These are phyloP conservation scores for Penicillium italicum DNA, from an alignment of 2,329 filamentous ascomycete genomes.

Conservation along the genomic window DNA sequence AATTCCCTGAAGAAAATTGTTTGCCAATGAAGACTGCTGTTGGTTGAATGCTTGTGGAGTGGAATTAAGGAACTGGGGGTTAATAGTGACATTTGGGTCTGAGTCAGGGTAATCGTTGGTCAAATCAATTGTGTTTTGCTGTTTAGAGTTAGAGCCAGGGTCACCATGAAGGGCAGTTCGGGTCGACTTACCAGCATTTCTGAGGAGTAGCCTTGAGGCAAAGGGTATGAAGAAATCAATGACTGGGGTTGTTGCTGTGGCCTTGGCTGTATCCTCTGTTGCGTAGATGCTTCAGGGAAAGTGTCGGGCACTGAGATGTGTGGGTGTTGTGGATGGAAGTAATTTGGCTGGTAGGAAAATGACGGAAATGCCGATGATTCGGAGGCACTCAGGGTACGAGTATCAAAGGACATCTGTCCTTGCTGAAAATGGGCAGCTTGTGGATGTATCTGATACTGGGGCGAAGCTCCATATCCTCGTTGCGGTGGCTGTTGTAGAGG, in stretches of 20 bases:
- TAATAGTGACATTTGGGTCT: conserved; percentile 32
- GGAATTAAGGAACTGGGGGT: conserved; percentile 39
- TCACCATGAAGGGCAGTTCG: neutral
- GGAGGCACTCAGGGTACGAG: conserved; percentile 26
- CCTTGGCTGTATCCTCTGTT: conserved; percentile 12
- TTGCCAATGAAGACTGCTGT: conserved; percentile 22
- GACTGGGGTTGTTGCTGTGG: conserved; percentile 21
- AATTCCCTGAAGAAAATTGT: conserved; percentile 29
- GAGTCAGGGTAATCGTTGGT: conserved; percentile 29
- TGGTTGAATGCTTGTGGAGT: conserved; percentile 22
- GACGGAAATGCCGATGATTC: conserved; percentile 34
- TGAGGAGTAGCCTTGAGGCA: conserved; percentile 27
- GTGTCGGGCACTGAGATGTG: conserved; percentile 25
- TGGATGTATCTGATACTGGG: conserved; percentile 28
- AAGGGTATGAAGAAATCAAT: conserved; percentile 25
- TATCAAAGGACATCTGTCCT: conserved; percentile 30
- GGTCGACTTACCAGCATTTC: conserved; percentile 24
- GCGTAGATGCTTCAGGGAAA: conserved; percentile 26
- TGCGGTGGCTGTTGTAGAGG: conserved; percentile 30
- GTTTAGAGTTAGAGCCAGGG: conserved; percentile 11
- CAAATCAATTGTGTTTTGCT: conserved; percentile 31
- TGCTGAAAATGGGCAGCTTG: conserved; percentile 33
- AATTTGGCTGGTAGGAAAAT: conserved; percentile 33
- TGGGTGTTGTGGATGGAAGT: conserved; percentile 29
- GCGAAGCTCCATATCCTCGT: conserved; percentile 26